These are phyloP conservation scores for Moringa oleifera DNA, from an alignment of 345 rosid species.

Conservation along the genomic window DNA sequence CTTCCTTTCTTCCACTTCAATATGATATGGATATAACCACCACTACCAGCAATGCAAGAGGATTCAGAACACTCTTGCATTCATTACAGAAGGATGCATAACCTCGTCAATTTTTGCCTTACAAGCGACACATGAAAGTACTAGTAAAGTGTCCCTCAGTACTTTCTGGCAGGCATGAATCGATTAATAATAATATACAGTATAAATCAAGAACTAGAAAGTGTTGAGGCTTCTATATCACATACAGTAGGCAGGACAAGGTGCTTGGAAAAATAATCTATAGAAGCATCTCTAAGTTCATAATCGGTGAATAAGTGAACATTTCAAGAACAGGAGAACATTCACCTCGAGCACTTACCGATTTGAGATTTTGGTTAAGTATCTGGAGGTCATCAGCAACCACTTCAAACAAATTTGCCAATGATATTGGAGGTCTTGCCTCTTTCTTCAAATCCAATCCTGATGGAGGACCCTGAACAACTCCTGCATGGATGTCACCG, in stretches of 20 bases:
- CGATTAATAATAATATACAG: too few species aligned
- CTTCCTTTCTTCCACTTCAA: background rate
- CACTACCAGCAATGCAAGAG: background rate
- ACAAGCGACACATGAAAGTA: background rate
- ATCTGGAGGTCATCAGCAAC: slow-evolving; percentile 80
- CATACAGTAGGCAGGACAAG: too few species aligned
- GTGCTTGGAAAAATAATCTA: too few species aligned
- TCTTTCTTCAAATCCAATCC: slow-evolving; percentile 50
- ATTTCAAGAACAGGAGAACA: background rate
- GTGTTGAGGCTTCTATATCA: too few species aligned
- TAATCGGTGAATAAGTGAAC: background rate
- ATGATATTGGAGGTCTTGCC: slow-evolving; percentile 40
- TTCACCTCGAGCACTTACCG: slow-evolving; percentile 44
- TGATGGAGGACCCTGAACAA: slow-evolving; percentile 44
- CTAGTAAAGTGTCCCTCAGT: background rate
- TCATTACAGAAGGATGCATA: background rate
- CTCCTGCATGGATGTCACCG: slow-evolving; percentile 28
- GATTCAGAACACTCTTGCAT: background rate
- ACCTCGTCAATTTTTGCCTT: background rate
- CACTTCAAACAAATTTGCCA: slow-evolving; percentile 60
- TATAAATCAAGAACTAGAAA: too few species aligned
- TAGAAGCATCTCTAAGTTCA: too few species aligned
- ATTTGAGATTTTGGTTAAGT: slow-evolving; percentile 79
- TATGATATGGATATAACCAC: background rate
- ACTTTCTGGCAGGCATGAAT: background rate